phyloP scores from a whole-genome alignment of 106 monocot genomes.

The Vanilla planifolia region DNA sequence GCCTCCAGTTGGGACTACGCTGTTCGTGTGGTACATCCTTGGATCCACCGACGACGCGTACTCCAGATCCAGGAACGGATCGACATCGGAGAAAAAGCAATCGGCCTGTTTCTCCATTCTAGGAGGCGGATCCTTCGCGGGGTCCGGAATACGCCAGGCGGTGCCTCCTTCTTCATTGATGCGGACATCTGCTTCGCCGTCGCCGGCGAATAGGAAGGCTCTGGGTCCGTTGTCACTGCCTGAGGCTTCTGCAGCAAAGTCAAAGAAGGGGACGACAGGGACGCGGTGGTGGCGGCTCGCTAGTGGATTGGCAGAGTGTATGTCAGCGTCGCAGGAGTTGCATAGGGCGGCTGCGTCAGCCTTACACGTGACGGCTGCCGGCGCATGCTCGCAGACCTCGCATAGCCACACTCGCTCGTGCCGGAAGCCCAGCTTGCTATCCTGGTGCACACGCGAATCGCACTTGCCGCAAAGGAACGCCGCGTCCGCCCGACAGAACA shows the following conservation, averaged over 20 bases:
- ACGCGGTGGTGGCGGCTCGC: conserved; percentile 15
- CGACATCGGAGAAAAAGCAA: conserved; percentile 14
- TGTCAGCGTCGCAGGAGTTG: conserved; percentile 13
- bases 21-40: conserved; percentile 19
- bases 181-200: not conserved
- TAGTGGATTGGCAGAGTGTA: conserved; percentile 18
- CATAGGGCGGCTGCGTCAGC: conserved; percentile 19
- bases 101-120: conserved; percentile 1
- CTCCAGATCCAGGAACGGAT: conserved; percentile 45
- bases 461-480: conserved; percentile 16
- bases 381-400: conserved; percentile 15
- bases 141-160: not conserved
- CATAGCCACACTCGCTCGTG: conserved; percentile 16
- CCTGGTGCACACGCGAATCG: conserved; percentile 8
- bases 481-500: conserved; percentile 12
- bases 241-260: not conserved
- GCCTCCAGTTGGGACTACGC: conserved; percentile 33
- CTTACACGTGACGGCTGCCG: conserved; percentile 18
- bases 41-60: conserved; percentile 17
- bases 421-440: conserved; percentile 7
- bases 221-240: not conserved
- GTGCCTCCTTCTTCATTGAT: no score
- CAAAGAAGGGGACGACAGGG: conserved; percentile 10
- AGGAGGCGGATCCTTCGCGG: not conserved
- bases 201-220: not conserved